These are phyloP conservation scores for Xylaria sp. DNA, from an alignment of 2,329 filamentous ascomycete genomes.

Conservation along the genomic window DNA sequence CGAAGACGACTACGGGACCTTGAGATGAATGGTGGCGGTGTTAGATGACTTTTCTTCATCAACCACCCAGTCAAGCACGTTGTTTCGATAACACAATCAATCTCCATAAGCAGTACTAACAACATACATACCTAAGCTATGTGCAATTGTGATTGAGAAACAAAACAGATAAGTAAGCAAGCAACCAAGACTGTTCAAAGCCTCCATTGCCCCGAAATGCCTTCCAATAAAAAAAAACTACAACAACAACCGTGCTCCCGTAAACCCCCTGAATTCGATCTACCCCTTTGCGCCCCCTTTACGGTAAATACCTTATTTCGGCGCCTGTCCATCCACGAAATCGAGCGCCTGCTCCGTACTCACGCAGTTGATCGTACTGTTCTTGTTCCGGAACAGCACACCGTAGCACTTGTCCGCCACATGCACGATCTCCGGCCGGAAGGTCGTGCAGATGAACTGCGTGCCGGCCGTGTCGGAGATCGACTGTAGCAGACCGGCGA, in stretches of 20 bases:
- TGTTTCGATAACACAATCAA: too few species aligned
- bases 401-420: slow-evolving; percentile 98
- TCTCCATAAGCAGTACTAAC: too few species aligned
- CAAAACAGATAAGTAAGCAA: not conserved
- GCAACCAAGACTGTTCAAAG: slow-evolving; percentile 7
- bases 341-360: slow-evolving; percentile 79
- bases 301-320: slow-evolving; percentile 23
- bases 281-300: not conserved
- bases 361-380: slow-evolving; percentile 88
- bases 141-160: not conserved
- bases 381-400: slow-evolving; percentile 90
- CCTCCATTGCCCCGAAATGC: slow-evolving; percentile 1
- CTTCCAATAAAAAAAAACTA: slow-evolving; percentile 8
- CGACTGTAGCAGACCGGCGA: slow-evolving; percentile 79
- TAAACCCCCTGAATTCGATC: slow-evolving; percentile 6
- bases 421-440: slow-evolving; percentile 90
- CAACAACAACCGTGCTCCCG: slow-evolving; percentile 10
- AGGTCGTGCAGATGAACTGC: slow-evolving; percentile 98
- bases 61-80: too few species aligned
- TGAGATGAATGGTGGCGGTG: too few species aligned
- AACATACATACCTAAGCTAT: slow-evolving; percentile 5
- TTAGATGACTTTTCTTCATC: too few species aligned
- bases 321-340: slow-evolving; percentile 82
- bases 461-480: slow-evolving; percentile 63
- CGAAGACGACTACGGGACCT: too few species aligned